A percentile compares a stretch with the other conserved stretches of the same genome.
phyloP scores from a whole-genome alignment of 257 asterid genomes.

The Penstemon newberryi region DNA sequence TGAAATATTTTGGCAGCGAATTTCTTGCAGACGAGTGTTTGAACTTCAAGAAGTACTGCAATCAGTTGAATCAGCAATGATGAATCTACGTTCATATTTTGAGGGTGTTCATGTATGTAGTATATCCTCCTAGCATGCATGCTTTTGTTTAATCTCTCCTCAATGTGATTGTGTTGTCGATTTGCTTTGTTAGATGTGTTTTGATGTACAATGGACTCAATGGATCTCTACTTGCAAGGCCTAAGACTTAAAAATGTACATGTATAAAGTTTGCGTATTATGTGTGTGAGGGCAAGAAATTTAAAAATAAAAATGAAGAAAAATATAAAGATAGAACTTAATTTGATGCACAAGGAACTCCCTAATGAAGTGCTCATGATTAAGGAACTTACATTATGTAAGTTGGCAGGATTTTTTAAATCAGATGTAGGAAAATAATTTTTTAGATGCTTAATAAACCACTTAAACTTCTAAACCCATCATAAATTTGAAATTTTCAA shows the following conservation, averaged over 20 bases:
- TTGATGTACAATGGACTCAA: neutral
- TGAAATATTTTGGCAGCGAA: slow-evolving; percentile 48
- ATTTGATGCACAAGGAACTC: neutral
- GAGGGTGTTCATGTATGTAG: neutral
- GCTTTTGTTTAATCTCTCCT: neutral
- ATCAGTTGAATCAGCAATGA: slow-evolving; percentile 44
- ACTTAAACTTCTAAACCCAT: neutral
- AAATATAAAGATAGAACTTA: neutral
- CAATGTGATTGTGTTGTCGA: neutral
- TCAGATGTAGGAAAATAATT: neutral
- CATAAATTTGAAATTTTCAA: too few relatives aligned
- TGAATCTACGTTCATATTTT: neutral
- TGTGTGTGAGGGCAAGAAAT: neutral
- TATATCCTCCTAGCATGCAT: neutral
- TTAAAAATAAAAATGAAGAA: neutral
- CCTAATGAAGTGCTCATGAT: neutral
- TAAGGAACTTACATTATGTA: neutral
- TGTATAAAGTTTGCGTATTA: slow-evolving; percentile 14
- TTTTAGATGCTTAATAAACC: neutral
- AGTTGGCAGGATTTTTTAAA: neutral
- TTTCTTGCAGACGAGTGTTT: slow-evolving; percentile 71
- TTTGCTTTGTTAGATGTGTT: neutral
- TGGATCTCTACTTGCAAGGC: too few relatives aligned
- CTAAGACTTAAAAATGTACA: neutral
- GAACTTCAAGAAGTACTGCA: slow-evolving; percentile 91